Percentiles rank a stretch among this genome's conserved stretches.
phyloP scores from a whole-genome alignment of 441 rosid genomes.

The Eruca vesicaria region DNA sequence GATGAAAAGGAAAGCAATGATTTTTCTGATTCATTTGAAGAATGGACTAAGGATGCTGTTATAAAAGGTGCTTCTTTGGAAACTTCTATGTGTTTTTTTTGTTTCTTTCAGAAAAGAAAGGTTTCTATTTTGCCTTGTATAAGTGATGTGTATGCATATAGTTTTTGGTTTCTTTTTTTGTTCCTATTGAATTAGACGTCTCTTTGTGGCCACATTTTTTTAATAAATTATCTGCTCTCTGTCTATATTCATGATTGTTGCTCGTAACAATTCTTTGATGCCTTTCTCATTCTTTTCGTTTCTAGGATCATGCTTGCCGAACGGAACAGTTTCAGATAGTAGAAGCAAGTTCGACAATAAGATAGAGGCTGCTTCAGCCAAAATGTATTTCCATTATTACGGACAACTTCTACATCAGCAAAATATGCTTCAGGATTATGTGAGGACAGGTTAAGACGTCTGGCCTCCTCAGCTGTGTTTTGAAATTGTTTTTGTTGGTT shows the following conservation, averaged over 20 bases:
- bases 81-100: slow-evolving; percentile 15
- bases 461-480: slow-evolving; percentile 19
- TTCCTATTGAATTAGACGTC: neutral
- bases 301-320: slow-evolving; percentile 50
- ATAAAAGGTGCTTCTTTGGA: slow-evolving; percentile 58
- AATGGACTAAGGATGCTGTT: slow-evolving; percentile 61
- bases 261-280: slow-evolving; percentile 16
- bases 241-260: slow-evolving; percentile 5
- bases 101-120: neutral
- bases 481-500: neutral
- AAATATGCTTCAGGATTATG: slow-evolving; percentile 96
- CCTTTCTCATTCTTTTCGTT: slow-evolving; percentile 12
- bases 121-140: neutral
- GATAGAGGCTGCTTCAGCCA: slow-evolving; percentile 86
- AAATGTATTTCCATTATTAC: slow-evolving; percentile 97
- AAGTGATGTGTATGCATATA: neutral
- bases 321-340: slow-evolving; percentile 49
- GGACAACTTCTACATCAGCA: slow-evolving; percentile 95
- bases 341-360: slow-evolving; percentile 85
- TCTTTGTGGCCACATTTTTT: neutral
- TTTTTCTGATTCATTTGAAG: slow-evolving; percentile 73
- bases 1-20: slow-evolving; percentile 71
- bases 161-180: neutral
- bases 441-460: slow-evolving; percentile 79
- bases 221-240: no score